These are phyloP conservation scores for Adansonia grandidieri DNA, from an alignment of 441 rosid species.

Conservation along the genomic window DNA sequence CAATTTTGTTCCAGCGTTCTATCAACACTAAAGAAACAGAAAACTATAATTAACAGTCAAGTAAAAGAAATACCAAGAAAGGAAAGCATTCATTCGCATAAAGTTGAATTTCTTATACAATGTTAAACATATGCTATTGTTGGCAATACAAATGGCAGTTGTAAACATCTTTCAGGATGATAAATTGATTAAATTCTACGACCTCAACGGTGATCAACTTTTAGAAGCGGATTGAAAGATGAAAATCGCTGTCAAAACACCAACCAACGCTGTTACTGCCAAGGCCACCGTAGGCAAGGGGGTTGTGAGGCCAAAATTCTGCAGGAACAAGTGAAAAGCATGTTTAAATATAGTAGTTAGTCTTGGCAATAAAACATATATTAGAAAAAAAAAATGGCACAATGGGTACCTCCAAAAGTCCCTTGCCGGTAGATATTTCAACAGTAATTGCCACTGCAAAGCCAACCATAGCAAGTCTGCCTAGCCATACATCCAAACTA, in stretches of 20 bases:
- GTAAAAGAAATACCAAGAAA: background rate
- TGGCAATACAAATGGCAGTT: conserved; percentile 31
- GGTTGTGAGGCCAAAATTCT: conserved; percentile 83
- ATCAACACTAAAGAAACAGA: background rate
- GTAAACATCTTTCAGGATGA: conserved; percentile 24
- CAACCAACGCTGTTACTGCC: conserved; percentile 81
- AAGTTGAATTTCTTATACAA: conserved; percentile 11
- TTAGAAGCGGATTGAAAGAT: conserved; percentile 60
- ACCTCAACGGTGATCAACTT: conserved; percentile 38
- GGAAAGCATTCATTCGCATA: conserved; percentile 18
- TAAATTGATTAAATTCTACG: conserved; percentile 29
- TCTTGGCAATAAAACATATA: conserved; percentile 12
- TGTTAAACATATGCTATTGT: background rate
- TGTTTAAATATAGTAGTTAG: background rate
- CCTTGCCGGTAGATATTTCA: conserved; percentile 83
- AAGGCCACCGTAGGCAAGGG: conserved; percentile 86
- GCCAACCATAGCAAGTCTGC: conserved; percentile 88
- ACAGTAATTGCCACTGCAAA: conserved; percentile 61
- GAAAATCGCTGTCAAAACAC: conserved; percentile 33
- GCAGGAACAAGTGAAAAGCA: conserved; percentile 34
- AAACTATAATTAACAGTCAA: background rate
- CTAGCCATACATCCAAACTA: conserved; percentile 84
- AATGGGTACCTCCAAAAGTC: conserved; percentile 74
- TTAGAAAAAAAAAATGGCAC: background rate
- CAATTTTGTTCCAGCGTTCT: background rate